Conservation (phyloP, 352 stramenopile species). For the Pythium sp. region DNA sequence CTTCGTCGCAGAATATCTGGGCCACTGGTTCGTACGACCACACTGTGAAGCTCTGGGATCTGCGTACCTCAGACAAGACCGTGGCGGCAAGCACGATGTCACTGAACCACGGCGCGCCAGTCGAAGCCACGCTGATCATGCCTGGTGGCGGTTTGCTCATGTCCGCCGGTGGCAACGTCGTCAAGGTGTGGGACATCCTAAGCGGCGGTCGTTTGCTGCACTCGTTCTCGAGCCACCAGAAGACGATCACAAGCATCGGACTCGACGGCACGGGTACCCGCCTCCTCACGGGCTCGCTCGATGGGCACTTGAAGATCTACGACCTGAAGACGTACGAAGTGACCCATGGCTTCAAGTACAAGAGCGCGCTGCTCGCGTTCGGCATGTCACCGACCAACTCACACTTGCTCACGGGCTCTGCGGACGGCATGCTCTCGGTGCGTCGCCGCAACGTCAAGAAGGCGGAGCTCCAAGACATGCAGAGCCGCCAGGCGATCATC, state of each 20-base stretch:
- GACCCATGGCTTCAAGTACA: conserved; percentile 87
- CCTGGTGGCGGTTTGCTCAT: conserved; percentile 79
- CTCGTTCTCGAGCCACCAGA: conserved; percentile 91
- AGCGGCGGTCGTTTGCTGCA: conserved; percentile 83
- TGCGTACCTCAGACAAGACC: conserved; percentile 70
- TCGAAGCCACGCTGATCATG: conserved; percentile 88
- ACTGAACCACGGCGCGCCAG: conserved; percentile 85
- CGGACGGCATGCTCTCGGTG: conserved; percentile 82
- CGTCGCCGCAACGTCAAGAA: conserved; percentile 74
- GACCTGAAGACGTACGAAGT: conserved; percentile 91
- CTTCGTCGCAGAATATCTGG: conserved; percentile 78
- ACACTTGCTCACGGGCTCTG: conserved; percentile 74
- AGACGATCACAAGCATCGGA: conserved; percentile 91
- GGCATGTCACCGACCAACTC: conserved; percentile 84
- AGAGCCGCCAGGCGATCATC: conserved; percentile 68
- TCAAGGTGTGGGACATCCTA: conserved; percentile 93
- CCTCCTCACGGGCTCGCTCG: conserved; percentile 87
- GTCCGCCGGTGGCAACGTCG: conserved; percentile 83
- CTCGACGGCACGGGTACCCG: conserved; percentile 86
- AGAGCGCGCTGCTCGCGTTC: conserved; percentile 76
- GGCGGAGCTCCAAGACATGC: conserved; percentile 59
- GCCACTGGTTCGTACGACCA: conserved; percentile 91
- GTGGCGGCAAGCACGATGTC: conserved; percentile 46
- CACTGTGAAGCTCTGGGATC: conserved; percentile 92
- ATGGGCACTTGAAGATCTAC: conserved; percentile 94